These are phyloP conservation scores for Diplodia intermedia DNA, from an alignment of 2,329 filamentous ascomycete genomes.

Conservation along the genomic window DNA sequence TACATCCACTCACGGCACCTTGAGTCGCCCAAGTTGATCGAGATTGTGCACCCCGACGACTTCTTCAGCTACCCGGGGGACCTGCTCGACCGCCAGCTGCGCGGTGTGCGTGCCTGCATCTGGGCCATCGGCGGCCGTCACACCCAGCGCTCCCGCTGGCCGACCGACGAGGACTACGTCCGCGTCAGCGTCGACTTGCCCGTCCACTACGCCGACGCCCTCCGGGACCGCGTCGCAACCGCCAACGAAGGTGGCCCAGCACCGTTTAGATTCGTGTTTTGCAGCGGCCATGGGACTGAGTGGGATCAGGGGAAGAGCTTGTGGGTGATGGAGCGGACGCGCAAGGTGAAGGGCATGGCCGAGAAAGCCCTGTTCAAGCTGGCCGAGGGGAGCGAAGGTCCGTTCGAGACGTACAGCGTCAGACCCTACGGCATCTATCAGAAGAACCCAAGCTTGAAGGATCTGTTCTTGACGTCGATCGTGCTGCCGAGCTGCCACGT, in stretches of 20 bases:
- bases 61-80: background rate
- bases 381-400: background rate
- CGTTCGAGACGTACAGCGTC: conserved; percentile 14
- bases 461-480: background rate
- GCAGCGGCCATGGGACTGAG: conserved; percentile 9
- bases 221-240: background rate
- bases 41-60: conserved; percentile 1
- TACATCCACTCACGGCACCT: conserved; percentile 3
- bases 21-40: conserved; percentile 9
- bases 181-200: conserved; percentile 17
- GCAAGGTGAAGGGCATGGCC: conserved; percentile 11
- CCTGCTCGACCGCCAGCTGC: conserved; percentile 1
- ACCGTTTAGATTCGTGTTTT: conserved; percentile 13
- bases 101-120: conserved; percentile 12
- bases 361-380: conserved; percentile 8
- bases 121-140: conserved; percentile 20
- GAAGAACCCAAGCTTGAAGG: conserved; percentile 3
- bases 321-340: conserved; percentile 20
- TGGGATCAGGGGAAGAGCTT: background rate
- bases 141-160: conserved; percentile 15
- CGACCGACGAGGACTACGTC: conserved; percentile 10
- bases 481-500: conserved; percentile 24
- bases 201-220: background rate
- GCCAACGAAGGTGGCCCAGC: background rate
- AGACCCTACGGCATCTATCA: conserved; percentile 12